Evolutionary conservation across 352 stramenopile genomes (phyloP).

Genomic region (Globisporangium parvum): DNA sequence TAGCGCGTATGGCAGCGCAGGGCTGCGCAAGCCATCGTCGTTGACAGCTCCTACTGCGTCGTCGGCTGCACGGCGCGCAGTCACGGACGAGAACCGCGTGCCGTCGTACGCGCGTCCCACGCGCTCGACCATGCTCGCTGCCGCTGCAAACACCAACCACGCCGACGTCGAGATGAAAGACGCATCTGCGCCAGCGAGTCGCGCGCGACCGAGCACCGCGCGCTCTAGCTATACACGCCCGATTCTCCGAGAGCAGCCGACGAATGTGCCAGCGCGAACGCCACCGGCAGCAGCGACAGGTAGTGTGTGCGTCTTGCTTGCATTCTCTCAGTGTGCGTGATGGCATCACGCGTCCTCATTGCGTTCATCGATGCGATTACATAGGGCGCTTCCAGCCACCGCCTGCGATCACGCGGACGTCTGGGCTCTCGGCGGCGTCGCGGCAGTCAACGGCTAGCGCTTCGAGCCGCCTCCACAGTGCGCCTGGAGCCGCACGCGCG

Average conservation of each 20-base stretch:
- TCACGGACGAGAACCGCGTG: slow-evolving; percentile 16
- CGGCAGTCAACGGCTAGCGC: not conserved
- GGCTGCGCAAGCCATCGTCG: slow-evolving; percentile 4
- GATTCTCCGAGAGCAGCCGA: slow-evolving; percentile 9
- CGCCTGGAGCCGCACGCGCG: not conserved
- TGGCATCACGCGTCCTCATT: no score
- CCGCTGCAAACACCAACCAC: slow-evolving; percentile 4
- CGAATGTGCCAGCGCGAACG: slow-evolving; percentile 8
- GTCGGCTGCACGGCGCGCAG: not conserved
- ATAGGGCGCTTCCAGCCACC: slow-evolving; percentile 11
- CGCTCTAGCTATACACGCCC: not conserved
- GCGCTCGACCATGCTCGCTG: slow-evolving; percentile 4
- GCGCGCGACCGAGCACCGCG: not conserved
- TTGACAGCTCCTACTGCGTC: not conserved
- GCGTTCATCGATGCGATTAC: not conserved
- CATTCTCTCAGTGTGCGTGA: not conserved
- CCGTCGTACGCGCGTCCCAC: slow-evolving; percentile 16
- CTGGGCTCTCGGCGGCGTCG: not conserved
- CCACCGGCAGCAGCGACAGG: not conserved
- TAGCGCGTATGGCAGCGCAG: not conserved
- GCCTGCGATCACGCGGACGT: not conserved
- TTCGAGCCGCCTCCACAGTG: not conserved
- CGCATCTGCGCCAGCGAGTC: slow-evolving; percentile 1
- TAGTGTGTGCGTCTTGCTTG: not conserved
- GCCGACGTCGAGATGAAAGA: slow-evolving; percentile 15